Base-by-base conservation (phyloP, 768 basidiomycete genomes). In the Amanita fuliginea region DNA sequence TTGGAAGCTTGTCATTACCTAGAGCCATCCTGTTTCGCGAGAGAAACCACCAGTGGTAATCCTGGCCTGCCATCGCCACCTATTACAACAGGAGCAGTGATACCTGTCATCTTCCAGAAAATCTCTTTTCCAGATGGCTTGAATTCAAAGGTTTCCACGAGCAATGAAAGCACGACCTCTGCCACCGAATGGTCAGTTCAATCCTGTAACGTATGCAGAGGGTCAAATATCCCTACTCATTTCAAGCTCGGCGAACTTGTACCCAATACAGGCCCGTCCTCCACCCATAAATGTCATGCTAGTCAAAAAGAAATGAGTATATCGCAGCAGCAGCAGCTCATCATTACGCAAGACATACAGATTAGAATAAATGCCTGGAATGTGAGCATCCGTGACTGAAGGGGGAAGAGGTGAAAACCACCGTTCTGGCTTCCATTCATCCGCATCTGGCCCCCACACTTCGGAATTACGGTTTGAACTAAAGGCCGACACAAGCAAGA, bases 191-290 rank as follows among this genome's bases (percentile, higher is more conserved):
- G 10, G 39, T 39, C 4, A 50, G 33, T 40, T 32, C n/a, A 18
- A 16, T 33, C 8, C 11, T 16, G 43, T 26, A 14, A 11, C 34
- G 3, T 19, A 46, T n/a, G n/a, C n/a, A 32, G 4, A 22, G 34
- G 3, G 39, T 22, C 5, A 3, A 22, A n/a, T 19, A 33, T 34
- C 16, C 47, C 16, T 46, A 68, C 67, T 68, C 51, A 67, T 68
- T 53, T 68, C 67, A 11, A 68, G 52, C 47, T 67, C 60, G 3
- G 67, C 57, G 52, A 69, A 68, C 54, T 67, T 66, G 55, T 67
- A 64, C 5, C 65, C 67, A 24, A 70, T 66, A 60, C 67, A 68
- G 0, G 65, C 54, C 1, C 63, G 58, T 3, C 57, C 57, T 4
- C 67, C 67, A 26, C 60, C 64, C 13, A 65, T 37, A 55, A 66